Base-by-base conservation (phyloP, 1,139 yeast species). In the Pichia sp. region DNA sequence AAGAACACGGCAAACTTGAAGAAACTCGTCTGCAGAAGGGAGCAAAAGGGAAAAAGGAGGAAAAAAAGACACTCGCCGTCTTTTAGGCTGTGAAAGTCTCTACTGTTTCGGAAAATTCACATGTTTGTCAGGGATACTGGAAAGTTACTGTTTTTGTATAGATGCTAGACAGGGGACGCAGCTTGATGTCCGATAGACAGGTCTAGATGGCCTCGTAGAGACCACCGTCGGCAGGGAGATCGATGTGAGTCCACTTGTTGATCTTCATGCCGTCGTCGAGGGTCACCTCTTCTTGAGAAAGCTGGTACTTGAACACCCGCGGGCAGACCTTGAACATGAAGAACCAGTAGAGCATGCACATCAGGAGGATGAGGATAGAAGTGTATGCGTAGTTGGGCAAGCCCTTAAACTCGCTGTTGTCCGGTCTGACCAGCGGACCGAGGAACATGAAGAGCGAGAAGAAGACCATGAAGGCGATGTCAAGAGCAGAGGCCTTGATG, bases 191-290 rank as follows among this genome's bases (percentile, higher is more conserved):
- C 11, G 5, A 34, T 34, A 5, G 8, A 10, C 6, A 38, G 15
- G 16, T 38, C 16, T 31, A 46, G 19, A 46, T 31, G 40, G 49
- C 45, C 29, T 52, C 51, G 34, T 52, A 48, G 3, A 41, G n/a
- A 15, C 49, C 49, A 16, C 44, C 44, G 5, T 45, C 42, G 5
- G 6, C 30, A 5, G 30, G 6, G 29, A 7, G 10, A 5, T 48
- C 43, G 16, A 38, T 38, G 41, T 38, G 41, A 4, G 41, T n/a
- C 85, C 85, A 80, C 53, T 64, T 64, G 58, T 77, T 78, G 2
- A 80, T 68, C 6, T 68, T 67, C 53, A 80, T 65, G 0, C 84
- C 85, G 64, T 81, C 85, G n/a, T 73, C 71, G 49, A 76, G 67
- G 30, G 68, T 66, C 1, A 64, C 57, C 5, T 72, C 74, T 52